Base-by-base conservation (phyloP, 495 filamentous ascomycete species). In the Mytilinidion resinicola region DNA sequence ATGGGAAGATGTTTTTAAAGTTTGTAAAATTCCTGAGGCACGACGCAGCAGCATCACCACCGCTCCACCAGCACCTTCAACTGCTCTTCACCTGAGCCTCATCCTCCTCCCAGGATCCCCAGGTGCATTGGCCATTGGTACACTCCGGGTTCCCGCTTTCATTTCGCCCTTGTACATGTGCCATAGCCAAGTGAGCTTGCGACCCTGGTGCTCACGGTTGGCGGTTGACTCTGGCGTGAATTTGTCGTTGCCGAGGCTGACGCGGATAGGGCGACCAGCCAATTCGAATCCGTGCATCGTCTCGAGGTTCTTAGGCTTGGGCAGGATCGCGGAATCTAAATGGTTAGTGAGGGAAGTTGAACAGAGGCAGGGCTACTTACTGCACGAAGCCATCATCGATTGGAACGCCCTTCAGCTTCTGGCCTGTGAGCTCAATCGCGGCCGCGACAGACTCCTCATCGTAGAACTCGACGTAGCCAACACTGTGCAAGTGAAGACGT, bases 261-360 rank as follows among this genome's bases (percentile, higher is more conserved):
- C 93, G 69, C 93, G 89, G 69, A 98, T 97, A 53, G 89, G 90
- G 67, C 93, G 91, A 76, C 91, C 91, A 69, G 92, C 93, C 69
- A 98, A 87, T 73, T 97, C 95, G 77, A 96, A 98, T 49, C 91
- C 91, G 76, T 98, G 97, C 93, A 98, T 96, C 75, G 96, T 93
- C 74, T 96, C 90, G 54, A 98, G 78, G 93, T 69, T 95, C 89
- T 58, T 90, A 85, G 65, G 93, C 93, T 70, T 95, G 85, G 58
- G 84, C 83, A 47, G 95, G 90, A 72, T 97, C 88, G 67, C 85
- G 84, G 77, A 95, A 98, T 70, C 93, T 98, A 42, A 12, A 39
- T 17, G 12, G 49, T 80, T 63, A 77, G 74, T 68, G 58, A 66
- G 50, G 12, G 20, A 11, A 41, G 47, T 14, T 21, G 37, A 53